phyloP scores from a whole-genome alignment of 2,329 filamentous ascomycete genomes.

The Apiospora marii region DNA sequence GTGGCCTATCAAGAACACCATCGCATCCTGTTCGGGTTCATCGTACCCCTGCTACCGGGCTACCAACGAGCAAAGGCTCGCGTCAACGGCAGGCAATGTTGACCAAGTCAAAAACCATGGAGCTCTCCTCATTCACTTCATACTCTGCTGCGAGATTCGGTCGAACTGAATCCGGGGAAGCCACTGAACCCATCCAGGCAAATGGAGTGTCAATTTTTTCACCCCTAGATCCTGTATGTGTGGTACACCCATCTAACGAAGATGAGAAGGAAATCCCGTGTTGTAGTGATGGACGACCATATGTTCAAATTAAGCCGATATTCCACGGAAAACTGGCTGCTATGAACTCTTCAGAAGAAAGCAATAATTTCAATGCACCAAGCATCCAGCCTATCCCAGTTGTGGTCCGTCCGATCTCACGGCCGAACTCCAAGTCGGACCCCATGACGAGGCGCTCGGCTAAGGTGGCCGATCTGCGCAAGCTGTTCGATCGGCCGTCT shows the following conservation, averaged over 20 bases:
- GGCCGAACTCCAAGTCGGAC: conserved; percentile 1
- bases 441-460: conserved; percentile 21
- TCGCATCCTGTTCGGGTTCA: not conserved
- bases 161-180: not conserved
- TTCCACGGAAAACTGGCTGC: not conserved
- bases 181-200: not conserved
- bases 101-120: not conserved
- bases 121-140: conserved; percentile 9
- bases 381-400: not conserved
- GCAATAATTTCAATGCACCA: not conserved
- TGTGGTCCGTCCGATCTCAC: not conserved
- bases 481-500: conserved; percentile 39
- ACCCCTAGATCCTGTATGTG: not conserved
- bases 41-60: conserved; percentile 22
- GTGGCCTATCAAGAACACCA: conserved; percentile 24
- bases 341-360: not conserved
- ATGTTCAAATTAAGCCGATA: not conserved
- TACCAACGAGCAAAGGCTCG: conserved; percentile 28
- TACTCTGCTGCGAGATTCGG: conserved; percentile 25
- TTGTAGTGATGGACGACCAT: not conserved
- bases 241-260: not conserved
- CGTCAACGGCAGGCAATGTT: conserved; percentile 25
- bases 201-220: not conserved
- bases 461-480: conserved; percentile 41
- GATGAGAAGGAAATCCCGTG: no score